Conservation (phyloP, 495 filamentous ascomycete species). For the Neurospora sp. region DNA sequence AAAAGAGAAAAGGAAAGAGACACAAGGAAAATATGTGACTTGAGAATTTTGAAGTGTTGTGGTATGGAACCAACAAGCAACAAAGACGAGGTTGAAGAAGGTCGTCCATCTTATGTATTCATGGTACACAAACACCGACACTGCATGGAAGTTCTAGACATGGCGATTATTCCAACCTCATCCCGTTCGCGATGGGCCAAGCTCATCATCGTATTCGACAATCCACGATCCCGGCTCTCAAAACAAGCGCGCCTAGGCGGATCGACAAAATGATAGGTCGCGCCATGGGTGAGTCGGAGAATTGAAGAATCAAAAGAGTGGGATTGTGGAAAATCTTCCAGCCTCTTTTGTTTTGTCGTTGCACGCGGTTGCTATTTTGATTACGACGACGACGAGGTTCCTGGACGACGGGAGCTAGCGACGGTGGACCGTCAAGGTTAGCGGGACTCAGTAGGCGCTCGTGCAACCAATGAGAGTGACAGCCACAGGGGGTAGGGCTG, state of each 20-base stretch:
- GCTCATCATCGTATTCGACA: neutral
- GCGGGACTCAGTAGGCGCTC: conserved; percentile 10
- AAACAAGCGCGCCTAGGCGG: neutral
- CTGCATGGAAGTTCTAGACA: neutral
- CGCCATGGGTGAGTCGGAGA: neutral
- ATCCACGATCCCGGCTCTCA: neutral
- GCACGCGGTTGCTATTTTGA: neutral
- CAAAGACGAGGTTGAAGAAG: neutral
- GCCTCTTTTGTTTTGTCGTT: neutral
- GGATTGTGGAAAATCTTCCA: neutral
- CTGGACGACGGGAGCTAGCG: conserved; percentile 2
- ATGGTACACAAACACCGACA: neutral
- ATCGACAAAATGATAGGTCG: neutral
- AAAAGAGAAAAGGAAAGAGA: conserved; percentile 12
- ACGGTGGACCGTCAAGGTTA: neutral
- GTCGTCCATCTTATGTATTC: conserved; percentile 1
- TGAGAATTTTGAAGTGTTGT: conserved; percentile 4
- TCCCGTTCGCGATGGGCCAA: neutral
- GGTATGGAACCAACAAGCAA: neutral
- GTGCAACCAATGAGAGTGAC: conserved; percentile 4
- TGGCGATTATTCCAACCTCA: neutral
- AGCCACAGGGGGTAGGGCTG: neutral
- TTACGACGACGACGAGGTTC: neutral
- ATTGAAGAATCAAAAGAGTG: neutral
- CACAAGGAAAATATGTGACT: conserved; percentile 10